phyloP scores from a whole-genome alignment of 495 filamentous ascomycete genomes.

The Hypoxylon fuscum region DNA sequence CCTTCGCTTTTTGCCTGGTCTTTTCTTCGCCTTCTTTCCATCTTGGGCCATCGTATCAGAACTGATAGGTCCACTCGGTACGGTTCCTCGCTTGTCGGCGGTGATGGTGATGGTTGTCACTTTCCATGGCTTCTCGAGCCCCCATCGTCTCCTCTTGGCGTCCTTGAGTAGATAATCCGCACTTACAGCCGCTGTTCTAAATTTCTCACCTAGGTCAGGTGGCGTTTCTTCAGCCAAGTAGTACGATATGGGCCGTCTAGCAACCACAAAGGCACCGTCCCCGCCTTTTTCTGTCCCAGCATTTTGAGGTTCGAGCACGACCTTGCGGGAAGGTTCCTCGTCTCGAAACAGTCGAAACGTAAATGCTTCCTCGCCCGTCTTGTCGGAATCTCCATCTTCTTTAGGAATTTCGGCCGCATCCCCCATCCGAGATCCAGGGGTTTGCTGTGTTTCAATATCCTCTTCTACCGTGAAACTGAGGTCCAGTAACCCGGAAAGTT shows the following conservation, averaged over 20 bases:
- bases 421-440: not conserved
- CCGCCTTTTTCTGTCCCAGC: constrained; percentile 27
- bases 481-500: constrained; percentile 52
- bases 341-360: constrained; percentile 64
- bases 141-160: constrained; percentile 57
- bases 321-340: constrained; percentile 45
- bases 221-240: constrained; percentile 54
- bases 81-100: constrained; percentile 2
- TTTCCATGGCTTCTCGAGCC: constrained; percentile 64
- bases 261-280: constrained; percentile 51
- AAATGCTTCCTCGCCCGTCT: constrained; percentile 50
- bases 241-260: constrained; percentile 51
- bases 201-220: constrained; percentile 41
- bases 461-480: constrained; percentile 29
- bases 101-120: constrained; percentile 51
- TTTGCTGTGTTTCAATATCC: constrained; percentile 7
- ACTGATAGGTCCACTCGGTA: constrained; percentile 2
- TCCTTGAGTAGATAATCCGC: constrained; percentile 53
- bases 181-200: constrained; percentile 53
- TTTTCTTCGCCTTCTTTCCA: constrained; percentile 49
- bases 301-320: constrained; percentile 46
- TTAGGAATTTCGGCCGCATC: constrained; percentile 14
- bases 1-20: constrained; percentile 63
- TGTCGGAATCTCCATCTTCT: constrained; percentile 22
- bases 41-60: constrained; percentile 4